These are phyloP conservation scores for Xerocomellus intermedius DNA, from an alignment of 768 basidiomycete species.

Conservation along the genomic window DNA sequence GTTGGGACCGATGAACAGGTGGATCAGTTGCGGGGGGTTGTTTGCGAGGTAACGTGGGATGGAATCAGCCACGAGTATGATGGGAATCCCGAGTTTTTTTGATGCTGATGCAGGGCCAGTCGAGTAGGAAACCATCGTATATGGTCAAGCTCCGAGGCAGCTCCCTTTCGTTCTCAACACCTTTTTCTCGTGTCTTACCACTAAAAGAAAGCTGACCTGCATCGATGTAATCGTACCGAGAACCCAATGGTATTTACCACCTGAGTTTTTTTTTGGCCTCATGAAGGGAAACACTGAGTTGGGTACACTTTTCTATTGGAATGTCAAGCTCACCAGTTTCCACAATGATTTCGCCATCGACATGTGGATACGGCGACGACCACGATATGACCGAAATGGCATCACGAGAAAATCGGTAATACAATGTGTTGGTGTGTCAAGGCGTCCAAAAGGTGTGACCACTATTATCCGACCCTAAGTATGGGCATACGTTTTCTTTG, in stretches of 20 bases:
- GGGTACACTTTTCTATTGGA: no score
- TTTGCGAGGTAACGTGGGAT: background rate
- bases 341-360: no score
- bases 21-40: background rate
- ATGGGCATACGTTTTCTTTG: conserved; percentile 2
- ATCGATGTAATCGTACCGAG: background rate
- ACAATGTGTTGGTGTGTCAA: no score
- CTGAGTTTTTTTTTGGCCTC: no score
- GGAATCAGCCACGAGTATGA: background rate
- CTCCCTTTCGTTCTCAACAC: background rate
- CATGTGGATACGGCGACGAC: no score
- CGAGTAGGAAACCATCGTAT: background rate
- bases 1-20: background rate
- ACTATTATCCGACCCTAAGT: background rate
- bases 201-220: background rate
- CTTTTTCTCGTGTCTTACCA: background rate
- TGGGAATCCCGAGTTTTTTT: no score
- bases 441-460: no score
- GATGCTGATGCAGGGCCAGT: background rate
- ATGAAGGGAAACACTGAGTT: no score
- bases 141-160: background rate
- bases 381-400: no score
- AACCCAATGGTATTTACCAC: background rate
- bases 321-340: no score
- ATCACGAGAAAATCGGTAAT: no score